These are phyloP conservation scores for Neocallimastix lanati DNA, from an alignment of 192 early-diverging fungal genomes.

Conservation along the genomic window DNA sequence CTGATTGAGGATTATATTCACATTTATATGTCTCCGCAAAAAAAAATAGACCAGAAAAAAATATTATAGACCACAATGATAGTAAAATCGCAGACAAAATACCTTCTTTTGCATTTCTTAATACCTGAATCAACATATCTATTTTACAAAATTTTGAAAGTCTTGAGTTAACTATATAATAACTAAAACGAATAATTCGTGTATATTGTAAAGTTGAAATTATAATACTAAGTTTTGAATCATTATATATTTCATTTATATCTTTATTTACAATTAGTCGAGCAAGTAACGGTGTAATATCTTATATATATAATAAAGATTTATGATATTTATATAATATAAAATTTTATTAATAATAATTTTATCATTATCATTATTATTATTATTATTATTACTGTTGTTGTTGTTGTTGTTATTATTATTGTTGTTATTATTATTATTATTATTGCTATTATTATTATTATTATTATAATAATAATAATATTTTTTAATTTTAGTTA, in stretches of 20 bases:
- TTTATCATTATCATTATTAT: no score
- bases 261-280: background rate
- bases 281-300: background rate
- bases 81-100: background rate
- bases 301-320: background rate
- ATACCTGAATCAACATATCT: background rate
- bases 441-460: no score
- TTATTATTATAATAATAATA: no score
- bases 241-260: background rate
- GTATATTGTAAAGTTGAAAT: background rate
- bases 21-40: background rate
- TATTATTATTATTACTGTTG: no score
- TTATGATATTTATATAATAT: background rate
- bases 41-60: background rate
- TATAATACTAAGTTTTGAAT: background rate
- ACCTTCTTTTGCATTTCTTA: background rate
- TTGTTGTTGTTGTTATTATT: no score
- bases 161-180: background rate
- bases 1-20: background rate
- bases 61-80: background rate
- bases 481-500: no score
- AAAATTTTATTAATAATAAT: no score
- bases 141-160: background rate
- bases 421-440: no score
- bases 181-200: background rate